Base-by-base conservation (phyloP, 2,329 filamentous ascomycete species). In the Penicillium griseofulvum region DNA sequence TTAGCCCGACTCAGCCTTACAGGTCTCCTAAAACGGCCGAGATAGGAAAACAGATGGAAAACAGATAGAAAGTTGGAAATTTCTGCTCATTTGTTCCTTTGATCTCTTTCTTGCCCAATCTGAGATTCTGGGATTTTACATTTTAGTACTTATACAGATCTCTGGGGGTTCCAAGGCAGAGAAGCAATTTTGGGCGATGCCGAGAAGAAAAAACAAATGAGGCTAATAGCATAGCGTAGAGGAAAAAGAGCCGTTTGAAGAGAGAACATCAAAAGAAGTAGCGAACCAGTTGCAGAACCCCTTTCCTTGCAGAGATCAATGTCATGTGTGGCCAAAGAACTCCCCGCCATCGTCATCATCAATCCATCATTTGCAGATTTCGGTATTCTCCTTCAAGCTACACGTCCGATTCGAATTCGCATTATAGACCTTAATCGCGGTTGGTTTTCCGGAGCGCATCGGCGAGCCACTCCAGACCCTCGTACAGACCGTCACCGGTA, bases 401-500 rank as follows among this genome's bases (percentile, higher is more conserved):
- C 58, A 52, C 44, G 50, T 53, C 54, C 55, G 59, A 46, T 62
- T 67, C 65, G 64, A 63, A 63, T 63, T 71, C 57, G 63, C 62
- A 70, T 67, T 67, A 67, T 62, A 65, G 60, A 62, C 64, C 68
- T 72, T 78, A 80, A 64, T 77, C 75, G 71, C 76, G 77, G 65
- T 77, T 77, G 58, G 76, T 74, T 84, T 92, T 92, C 78, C 87
- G 86, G 78, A 94, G 86, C 72, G 88, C 89, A 76, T 85, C 87
- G 76, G 88, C 88, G 73, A 92, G 87, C 89, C 90, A 93, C 82
- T 93, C 92, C 72, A 97, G 90, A 87, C 93, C 93, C 82, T 97
- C 93, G 80, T 97, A 97, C 72, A 97, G 89, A 91, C 93, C 93
- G 79, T 97, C 94, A 85, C 93, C 93, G 66, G 92, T 96, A 68